Conservation (phyloP, 768 basidiomycete species). For the Pisolithus marmoratus region DNA sequence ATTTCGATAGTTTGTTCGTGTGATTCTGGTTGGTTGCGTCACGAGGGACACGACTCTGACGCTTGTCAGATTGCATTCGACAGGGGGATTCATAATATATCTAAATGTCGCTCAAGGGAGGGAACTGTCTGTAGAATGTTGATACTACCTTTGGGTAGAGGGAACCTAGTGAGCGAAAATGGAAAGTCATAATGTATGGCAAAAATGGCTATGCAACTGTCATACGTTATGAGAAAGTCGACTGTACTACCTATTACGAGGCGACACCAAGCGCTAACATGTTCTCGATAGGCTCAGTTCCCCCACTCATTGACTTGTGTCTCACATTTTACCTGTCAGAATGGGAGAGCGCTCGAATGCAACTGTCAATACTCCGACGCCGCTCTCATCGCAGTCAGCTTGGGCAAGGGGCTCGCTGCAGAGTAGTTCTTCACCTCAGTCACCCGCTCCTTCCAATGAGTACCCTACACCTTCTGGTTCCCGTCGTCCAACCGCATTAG, state of each 20-base stretch:
- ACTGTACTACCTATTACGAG: no score
- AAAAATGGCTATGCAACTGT: no score
- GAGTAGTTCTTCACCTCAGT: constrained; percentile 56
- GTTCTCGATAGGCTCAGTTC: constrained; percentile 79
- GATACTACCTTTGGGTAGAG: no score
- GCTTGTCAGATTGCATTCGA: no score
- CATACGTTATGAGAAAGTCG: no score
- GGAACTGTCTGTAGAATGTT: no score
- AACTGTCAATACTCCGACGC: constrained; percentile 66
- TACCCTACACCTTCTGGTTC: constrained; percentile 56
- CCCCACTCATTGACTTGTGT: background rate
- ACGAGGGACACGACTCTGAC: no score
- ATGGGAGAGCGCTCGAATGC: constrained; percentile 90
- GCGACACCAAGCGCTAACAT: constrained; percentile 80
- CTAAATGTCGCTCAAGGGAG: no score
- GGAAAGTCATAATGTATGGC: no score
- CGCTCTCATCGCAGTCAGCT: constrained; percentile 77
- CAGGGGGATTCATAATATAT: no score
- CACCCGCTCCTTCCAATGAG: constrained; percentile 56
- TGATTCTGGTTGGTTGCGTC: constrained; percentile 22
- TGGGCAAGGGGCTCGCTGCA: constrained; percentile 87
- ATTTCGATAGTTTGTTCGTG: constrained; percentile 16
- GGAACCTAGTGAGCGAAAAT: no score
- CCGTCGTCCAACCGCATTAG: constrained; percentile 70
- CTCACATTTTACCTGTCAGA: constrained; percentile 36